Percentiles rank a stretch among this genome's conserved stretches.
These are phyloP conservation scores for Fragaria iinumae DNA, from an alignment of 306 rosid genomes.

Conservation along the genomic window DNA sequence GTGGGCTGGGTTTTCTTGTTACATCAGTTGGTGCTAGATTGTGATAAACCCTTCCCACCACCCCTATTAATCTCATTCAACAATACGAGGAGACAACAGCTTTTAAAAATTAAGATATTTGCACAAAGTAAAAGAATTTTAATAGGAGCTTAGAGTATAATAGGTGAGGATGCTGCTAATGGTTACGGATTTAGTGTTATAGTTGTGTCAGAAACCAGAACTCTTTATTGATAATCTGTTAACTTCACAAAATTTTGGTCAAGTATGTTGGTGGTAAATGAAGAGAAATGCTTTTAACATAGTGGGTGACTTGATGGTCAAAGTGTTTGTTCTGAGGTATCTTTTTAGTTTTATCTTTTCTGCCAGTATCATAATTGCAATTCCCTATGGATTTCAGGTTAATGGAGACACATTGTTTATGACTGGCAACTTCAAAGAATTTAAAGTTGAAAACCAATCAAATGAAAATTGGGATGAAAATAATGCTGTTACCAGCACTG, in stretches of 20 bases:
- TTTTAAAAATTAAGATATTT: not conserved
- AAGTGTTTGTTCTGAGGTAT: not conserved
- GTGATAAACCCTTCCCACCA: not conserved
- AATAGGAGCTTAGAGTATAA: not conserved
- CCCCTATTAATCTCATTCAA: not conserved
- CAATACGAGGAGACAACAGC: not conserved
- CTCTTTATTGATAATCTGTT: not conserved
- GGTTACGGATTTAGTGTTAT: not conserved
- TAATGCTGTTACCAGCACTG: constrained; percentile 78
- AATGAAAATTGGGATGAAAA: constrained; percentile 74
- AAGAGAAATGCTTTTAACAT: not conserved
- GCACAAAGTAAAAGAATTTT: not conserved
- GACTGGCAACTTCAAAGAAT: constrained; percentile 92
- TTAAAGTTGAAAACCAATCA: constrained; percentile 69
- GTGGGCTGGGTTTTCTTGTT: constrained; percentile 1
- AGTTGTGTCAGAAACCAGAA: not conserved
- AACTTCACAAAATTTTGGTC: too few species aligned
- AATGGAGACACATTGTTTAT: constrained; percentile 90
- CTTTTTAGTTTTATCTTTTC: not conserved
- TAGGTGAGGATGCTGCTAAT: not conserved
- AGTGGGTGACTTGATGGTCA: not conserved
- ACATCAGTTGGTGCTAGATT: not conserved
- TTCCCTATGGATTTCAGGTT: constrained; percentile 53
- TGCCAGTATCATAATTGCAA: not conserved
- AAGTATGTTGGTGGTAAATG: not conserved